A percentile compares a stretch with the other conserved stretches of the same genome.
These are phyloP conservation scores for Diplodia mutila DNA, from an alignment of 2,329 filamentous ascomycete species.

Conservation along the genomic window DNA sequence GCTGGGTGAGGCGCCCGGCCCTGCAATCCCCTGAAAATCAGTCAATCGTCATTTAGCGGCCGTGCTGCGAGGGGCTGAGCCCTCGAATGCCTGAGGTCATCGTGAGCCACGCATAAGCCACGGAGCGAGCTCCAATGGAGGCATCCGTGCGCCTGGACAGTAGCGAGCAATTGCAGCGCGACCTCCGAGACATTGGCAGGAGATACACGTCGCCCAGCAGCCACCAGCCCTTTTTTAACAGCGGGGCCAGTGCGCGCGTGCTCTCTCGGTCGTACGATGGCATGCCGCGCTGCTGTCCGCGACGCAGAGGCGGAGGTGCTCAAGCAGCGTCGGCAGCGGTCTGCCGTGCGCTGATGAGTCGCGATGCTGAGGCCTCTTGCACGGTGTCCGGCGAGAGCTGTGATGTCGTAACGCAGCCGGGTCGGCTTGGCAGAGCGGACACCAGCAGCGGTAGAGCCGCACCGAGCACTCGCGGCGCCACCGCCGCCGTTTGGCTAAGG, in stretches of 20 bases:
- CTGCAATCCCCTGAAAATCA: slow-evolving; percentile 20
- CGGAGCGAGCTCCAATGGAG: slow-evolving; percentile 2
- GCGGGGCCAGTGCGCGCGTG: slow-evolving; percentile 9
- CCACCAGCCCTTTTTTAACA: slow-evolving; percentile 1
- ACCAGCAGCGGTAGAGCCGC: slow-evolving; percentile 20
- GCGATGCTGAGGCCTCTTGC: background rate
- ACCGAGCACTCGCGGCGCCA: slow-evolving; percentile 10
- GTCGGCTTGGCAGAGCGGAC: slow-evolving; percentile 11
- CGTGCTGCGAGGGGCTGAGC: slow-evolving; percentile 16
- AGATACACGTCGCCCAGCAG: slow-evolving; percentile 18
- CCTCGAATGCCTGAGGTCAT: slow-evolving; percentile 9
- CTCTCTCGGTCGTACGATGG: slow-evolving; percentile 1
- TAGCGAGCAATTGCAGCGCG: slow-evolving; percentile 7
- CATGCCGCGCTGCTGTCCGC: background rate
- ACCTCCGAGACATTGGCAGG: slow-evolving; percentile 23
- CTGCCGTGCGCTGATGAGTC: background rate
- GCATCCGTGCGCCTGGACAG: slow-evolving; percentile 1
- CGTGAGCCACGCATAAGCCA: slow-evolving; percentile 16
- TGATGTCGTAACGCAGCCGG: slow-evolving; percentile 10
- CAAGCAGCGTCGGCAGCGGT: background rate
- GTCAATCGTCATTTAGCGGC: slow-evolving; percentile 12
- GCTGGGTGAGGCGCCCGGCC: slow-evolving; percentile 4
- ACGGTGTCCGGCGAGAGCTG: background rate
- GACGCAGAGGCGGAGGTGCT: background rate
- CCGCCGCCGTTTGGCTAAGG: slow-evolving; percentile 12